Evolutionary conservation across 306 rosid genomes (phyloP).

Genomic region (Echinosophora koreensis): DNA sequence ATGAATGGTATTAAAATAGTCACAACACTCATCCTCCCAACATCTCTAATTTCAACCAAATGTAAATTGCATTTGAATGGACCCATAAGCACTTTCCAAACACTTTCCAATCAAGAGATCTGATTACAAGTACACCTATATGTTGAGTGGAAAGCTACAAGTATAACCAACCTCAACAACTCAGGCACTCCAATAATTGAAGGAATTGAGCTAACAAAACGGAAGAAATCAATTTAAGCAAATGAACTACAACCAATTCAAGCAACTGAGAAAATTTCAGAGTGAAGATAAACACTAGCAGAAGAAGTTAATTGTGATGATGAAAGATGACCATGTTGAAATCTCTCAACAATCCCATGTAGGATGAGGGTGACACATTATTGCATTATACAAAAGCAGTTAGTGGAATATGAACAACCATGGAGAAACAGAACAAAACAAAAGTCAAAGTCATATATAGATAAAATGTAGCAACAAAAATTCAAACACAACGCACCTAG

Average conservation of each 20-base stretch:
- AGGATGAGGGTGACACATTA: conserved; percentile 18
- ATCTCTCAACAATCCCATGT: conserved; percentile 11
- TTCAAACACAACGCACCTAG: conserved; percentile 41
- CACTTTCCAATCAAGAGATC: not conserved
- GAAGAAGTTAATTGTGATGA: conserved; percentile 39
- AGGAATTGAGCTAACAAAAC: conserved; percentile 11
- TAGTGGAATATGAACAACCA: conserved; percentile 35
- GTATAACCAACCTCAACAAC: conserved; percentile 34
- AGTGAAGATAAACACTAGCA: conserved; percentile 27
- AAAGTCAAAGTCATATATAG: conserved; percentile 48
- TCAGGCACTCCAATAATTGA: conserved; percentile 12
- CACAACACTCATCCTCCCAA: not conserved
- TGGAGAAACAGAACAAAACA: conserved; percentile 38
- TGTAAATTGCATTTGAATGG: conserved; percentile 31
- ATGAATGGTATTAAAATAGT: not conserved
- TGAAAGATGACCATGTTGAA: conserved; percentile 20
- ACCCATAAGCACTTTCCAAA: conserved; percentile 15
- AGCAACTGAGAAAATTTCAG: conserved; percentile 32
- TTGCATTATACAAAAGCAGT: conserved; percentile 41
- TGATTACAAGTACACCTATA: conserved; percentile 4
- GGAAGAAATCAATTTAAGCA: conserved; percentile 29
- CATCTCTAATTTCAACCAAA: not conserved
- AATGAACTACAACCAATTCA: conserved; percentile 15
- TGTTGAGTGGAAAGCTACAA: not conserved
- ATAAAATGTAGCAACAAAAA: conserved; percentile 33